phyloP scores from a whole-genome alignment of 1,284 basidiomycete genomes.

The Sanghuangporus sanghuang region DNA sequence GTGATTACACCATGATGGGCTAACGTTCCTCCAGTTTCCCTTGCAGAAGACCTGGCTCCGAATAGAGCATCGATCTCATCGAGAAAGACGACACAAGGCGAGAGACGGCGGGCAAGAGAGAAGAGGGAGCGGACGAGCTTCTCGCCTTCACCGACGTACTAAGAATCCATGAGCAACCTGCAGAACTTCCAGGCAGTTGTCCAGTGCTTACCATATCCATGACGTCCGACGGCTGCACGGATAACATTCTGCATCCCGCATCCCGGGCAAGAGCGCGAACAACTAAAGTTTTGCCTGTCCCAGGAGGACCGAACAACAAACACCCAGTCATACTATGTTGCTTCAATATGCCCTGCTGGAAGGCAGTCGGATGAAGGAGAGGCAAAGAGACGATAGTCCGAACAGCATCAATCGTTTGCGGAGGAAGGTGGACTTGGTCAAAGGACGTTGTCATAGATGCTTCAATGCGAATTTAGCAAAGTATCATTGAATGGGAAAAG shows the following conservation, averaged over 20 bases:
- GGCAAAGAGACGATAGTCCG: slow-evolving; percentile 90
- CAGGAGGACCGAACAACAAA: slow-evolving; percentile 86
- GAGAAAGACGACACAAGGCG: slow-evolving; percentile 93
- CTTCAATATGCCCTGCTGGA: slow-evolving; percentile 87
- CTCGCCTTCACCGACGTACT: slow-evolving; percentile 95
- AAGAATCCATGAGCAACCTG: slow-evolving; percentile 18
- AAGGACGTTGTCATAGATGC: slow-evolving; percentile 79
- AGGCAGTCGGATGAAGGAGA: slow-evolving; percentile 84
- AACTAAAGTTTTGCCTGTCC: slow-evolving; percentile 87
- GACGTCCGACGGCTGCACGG: slow-evolving; percentile 78
- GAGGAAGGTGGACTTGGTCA: slow-evolving; percentile 81
- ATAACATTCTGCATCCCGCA: slow-evolving; percentile 85
- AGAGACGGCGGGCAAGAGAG: slow-evolving; percentile 79
- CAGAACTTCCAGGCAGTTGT: background rate
- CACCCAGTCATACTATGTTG: slow-evolving; percentile 87
- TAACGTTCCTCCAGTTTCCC: slow-evolving; percentile 77
- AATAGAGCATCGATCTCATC: slow-evolving; percentile 96
- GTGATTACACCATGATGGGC: slow-evolving; percentile 84
- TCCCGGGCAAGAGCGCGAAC: slow-evolving; percentile 91
- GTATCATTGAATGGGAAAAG: slow-evolving; percentile 12
- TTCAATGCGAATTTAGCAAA: slow-evolving; percentile 26
- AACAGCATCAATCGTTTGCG: slow-evolving; percentile 82
- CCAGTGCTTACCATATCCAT: slow-evolving; percentile 73
- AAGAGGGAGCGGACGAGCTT: slow-evolving; percentile 92
- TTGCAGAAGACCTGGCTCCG: slow-evolving; percentile 77